Conservation (phyloP, 257 asterid genomes). For the Solanum virginianum region DNA sequence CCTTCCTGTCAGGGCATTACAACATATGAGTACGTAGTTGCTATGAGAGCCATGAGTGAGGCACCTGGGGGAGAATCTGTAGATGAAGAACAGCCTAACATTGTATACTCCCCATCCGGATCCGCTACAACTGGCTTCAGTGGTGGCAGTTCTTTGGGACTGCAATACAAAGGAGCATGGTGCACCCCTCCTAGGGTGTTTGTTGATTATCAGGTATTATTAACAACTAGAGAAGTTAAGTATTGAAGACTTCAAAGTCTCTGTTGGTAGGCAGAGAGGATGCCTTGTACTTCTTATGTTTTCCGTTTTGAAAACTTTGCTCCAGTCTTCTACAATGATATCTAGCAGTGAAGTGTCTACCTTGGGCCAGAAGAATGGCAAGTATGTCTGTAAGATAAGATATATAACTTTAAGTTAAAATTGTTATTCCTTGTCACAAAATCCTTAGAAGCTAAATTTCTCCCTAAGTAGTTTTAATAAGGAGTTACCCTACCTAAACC, state of each 20-base stretch:
- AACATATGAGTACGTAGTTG: slow-evolving; percentile 91
- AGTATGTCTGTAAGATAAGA: background rate
- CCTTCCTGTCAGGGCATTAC: slow-evolving; percentile 66
- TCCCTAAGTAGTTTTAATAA: background rate
- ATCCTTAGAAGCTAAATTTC: background rate
- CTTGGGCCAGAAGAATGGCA: background rate
- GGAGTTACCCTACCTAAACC: background rate
- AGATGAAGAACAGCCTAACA: slow-evolving; percentile 69
- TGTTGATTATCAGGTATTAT: slow-evolving; percentile 84
- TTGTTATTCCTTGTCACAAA: background rate
- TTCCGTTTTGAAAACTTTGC: background rate
- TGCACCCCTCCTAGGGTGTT: slow-evolving; percentile 99
- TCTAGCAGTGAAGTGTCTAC: background rate
- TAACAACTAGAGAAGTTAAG: background rate
- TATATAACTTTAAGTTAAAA: background rate
- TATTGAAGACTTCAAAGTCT: background rate
- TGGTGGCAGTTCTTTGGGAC: slow-evolving; percentile 94
- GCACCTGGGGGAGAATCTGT: slow-evolving; percentile 73
- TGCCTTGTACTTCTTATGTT: background rate
- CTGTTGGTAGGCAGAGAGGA: background rate
- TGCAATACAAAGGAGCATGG: slow-evolving; percentile 99
- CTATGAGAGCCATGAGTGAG: slow-evolving; percentile 97
- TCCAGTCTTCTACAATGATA: background rate
- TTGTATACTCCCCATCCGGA: slow-evolving; percentile 78
- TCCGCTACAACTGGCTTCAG: slow-evolving; percentile 95